phyloP scores from a whole-genome alignment of 768 basidiomycete genomes.

The Crucibulum laeve region DNA sequence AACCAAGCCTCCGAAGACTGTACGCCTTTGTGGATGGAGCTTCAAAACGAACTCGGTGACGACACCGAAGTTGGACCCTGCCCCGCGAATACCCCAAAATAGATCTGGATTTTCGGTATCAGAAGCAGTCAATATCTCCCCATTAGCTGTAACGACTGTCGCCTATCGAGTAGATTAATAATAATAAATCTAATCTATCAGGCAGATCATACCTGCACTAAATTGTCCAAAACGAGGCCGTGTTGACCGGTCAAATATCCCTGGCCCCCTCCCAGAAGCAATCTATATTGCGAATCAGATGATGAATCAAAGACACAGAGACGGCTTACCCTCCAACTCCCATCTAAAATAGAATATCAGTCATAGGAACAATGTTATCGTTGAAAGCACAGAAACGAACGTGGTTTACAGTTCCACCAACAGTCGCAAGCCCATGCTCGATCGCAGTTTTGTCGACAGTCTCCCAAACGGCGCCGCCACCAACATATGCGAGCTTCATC shows the following conservation, averaged over 20 bases:
- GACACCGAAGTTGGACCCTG: conserved; percentile 40
- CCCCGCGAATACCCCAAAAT: conserved; percentile 40
- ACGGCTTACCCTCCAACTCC: conserved; percentile 36
- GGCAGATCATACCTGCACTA: conserved; percentile 14
- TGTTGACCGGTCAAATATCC: conserved; percentile 34
- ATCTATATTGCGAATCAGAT: conserved; percentile 14
- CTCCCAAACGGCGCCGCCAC: conserved; percentile 31
- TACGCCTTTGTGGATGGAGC: conserved; percentile 37
- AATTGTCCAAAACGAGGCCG: conserved; percentile 36
- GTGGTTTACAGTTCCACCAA: conserved; percentile 32
- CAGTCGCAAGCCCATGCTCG: conserved; percentile 29
- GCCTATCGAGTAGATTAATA: conserved; percentile 14
- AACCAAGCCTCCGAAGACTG: conserved; percentile 30
- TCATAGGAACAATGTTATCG: neutral
- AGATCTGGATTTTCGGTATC: conserved; percentile 27
- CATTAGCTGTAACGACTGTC: conserved; percentile 31
- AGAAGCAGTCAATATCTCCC: conserved; percentile 21
- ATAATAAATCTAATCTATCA: neutral
- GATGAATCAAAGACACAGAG: neutral
- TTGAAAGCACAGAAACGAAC: conserved; percentile 22
- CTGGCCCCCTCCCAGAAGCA: conserved; percentile 41
- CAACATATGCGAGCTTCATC: conserved; percentile 22
- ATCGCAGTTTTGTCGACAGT: conserved; percentile 29
- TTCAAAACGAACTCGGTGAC: conserved; percentile 38
- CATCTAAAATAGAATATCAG: conserved; percentile 18